phyloP scores from a whole-genome alignment of 2,329 filamentous ascomycete species.

The Tolypocladium cylindrosporum region DNA sequence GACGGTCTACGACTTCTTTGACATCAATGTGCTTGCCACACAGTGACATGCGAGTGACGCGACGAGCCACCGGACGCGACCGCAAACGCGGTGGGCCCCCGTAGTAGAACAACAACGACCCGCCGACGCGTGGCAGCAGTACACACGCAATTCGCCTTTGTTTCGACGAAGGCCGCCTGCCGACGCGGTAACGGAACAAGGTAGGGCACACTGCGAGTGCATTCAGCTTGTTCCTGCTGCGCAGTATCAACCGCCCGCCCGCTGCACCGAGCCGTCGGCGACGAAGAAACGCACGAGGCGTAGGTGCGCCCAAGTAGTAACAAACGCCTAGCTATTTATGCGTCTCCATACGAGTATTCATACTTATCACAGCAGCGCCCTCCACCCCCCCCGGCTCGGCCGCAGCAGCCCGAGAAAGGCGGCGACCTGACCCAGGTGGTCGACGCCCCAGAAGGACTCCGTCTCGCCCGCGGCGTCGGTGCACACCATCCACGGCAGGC shows the following conservation, averaged over 20 bases:
- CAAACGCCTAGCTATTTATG: neutral
- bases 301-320: neutral
- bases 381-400: constrained; percentile 18
- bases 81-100: neutral
- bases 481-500: constrained; percentile 28
- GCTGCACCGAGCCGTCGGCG: neutral
- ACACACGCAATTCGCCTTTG: neutral
- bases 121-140: neutral
- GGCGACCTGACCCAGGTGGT: constrained; percentile 25
- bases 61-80: neutral
- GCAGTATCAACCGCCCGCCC: neutral
- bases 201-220: no score
- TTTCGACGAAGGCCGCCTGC: no score
- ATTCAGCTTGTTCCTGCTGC: neutral
- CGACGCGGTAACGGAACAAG: no score
- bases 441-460: constrained; percentile 28
- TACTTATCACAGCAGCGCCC: constrained; percentile 16
- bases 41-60: neutral
- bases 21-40: neutral
- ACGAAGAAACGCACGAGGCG: neutral
- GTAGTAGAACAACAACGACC: neutral
- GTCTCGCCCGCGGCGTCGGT: constrained; percentile 18
- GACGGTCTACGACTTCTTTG: neutral
- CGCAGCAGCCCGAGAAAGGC: constrained; percentile 22
- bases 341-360: no score